These are phyloP conservation scores for Boletus bicolor DNA, from an alignment of 768 basidiomycete species.

Conservation along the genomic window DNA sequence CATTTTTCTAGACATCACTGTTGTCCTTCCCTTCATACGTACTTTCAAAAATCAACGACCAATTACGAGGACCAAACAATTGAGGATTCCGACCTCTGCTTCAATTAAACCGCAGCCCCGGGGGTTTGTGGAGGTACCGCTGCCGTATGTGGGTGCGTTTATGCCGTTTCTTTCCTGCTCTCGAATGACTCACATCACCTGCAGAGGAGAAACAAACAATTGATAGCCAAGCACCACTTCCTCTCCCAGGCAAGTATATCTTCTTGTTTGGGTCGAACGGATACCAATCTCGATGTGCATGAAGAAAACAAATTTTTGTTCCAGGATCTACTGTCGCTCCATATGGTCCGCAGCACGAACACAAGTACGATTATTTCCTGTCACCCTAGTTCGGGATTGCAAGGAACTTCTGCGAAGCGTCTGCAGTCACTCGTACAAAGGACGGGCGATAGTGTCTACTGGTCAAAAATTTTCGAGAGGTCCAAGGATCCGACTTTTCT, in stretches of 20 bases:
- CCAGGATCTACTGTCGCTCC: constrained; percentile 37
- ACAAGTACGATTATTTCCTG: constrained; percentile 36
- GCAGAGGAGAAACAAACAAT: constrained; percentile 22
- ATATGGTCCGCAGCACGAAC: constrained; percentile 35
- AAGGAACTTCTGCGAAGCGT: constrained; percentile 24
- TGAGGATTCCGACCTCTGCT: constrained; percentile 17
- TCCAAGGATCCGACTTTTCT: constrained; percentile 33
- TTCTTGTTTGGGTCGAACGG: not conserved
- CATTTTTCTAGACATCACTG: constrained; percentile 39
- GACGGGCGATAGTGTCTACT: constrained; percentile 34
- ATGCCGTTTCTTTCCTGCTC: not conserved
- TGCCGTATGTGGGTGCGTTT: constrained; percentile 15
- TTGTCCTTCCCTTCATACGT: constrained; percentile 42
- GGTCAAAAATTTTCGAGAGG: constrained; percentile 30
- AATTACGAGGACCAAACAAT: constrained; percentile 10
- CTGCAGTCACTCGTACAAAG: constrained; percentile 27
- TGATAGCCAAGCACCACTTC: constrained; percentile 31
- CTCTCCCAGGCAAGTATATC: constrained; percentile 16
- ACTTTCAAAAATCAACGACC: constrained; percentile 31
- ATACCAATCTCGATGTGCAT: not conserved
- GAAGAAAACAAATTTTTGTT: constrained; percentile 23
- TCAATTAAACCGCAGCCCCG: not conserved
- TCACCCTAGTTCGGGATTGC: constrained; percentile 20
- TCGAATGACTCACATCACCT: not conserved
- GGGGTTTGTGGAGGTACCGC: not conserved